A percentile compares a stretch with the other conserved stretches of the same genome.
Evolutionary conservation across 139 green algal species (phyloP).

Genomic region (Mychonastes homosphaera): DNA sequence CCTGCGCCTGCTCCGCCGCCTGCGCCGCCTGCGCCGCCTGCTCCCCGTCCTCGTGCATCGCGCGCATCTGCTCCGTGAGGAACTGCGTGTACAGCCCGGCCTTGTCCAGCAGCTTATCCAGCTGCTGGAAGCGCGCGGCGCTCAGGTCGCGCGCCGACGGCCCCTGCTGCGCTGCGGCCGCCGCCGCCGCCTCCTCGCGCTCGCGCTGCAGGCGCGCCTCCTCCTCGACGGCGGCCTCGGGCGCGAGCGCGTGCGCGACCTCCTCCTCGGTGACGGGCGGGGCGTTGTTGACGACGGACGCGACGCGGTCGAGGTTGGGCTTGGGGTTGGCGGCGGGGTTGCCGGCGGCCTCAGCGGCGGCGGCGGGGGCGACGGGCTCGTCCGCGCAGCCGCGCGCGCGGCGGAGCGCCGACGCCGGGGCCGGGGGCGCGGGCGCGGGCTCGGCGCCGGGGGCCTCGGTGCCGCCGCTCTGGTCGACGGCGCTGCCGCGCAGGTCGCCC

Average conservation of each 20-base stretch:
- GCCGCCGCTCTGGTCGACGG: too few species aligned
- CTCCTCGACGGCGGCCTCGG: constrained; percentile 39
- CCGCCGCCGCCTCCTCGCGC: constrained; percentile 28
- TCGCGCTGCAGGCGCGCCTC: constrained; percentile 46
- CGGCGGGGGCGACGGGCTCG: too few species aligned
- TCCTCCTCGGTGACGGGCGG: constrained; percentile 30
- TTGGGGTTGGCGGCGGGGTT: too few species aligned
- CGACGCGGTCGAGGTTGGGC: too few species aligned
- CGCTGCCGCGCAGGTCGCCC: too few species aligned
- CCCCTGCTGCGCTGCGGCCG: not conserved
- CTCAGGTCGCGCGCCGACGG: constrained; percentile 17
- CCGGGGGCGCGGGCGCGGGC: too few species aligned
- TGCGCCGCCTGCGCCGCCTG: not conserved
- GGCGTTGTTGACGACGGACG: constrained; percentile 9
- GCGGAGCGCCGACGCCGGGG: too few species aligned
- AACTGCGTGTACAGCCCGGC: constrained; percentile 78
- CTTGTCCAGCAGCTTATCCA: constrained; percentile 64
- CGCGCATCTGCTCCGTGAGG: constrained; percentile 66
- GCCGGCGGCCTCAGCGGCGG: too few species aligned
- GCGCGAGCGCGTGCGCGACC: constrained; percentile 31
- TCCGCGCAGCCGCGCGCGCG: too few species aligned
- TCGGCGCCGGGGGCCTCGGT: too few species aligned
- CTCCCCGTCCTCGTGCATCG: constrained; percentile 20
- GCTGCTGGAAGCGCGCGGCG: constrained; percentile 41
- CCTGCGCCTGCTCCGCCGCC: not conserved